phyloP scores from a whole-genome alignment of 2,329 filamentous ascomycete species.

The Microsporum audouinii region DNA sequence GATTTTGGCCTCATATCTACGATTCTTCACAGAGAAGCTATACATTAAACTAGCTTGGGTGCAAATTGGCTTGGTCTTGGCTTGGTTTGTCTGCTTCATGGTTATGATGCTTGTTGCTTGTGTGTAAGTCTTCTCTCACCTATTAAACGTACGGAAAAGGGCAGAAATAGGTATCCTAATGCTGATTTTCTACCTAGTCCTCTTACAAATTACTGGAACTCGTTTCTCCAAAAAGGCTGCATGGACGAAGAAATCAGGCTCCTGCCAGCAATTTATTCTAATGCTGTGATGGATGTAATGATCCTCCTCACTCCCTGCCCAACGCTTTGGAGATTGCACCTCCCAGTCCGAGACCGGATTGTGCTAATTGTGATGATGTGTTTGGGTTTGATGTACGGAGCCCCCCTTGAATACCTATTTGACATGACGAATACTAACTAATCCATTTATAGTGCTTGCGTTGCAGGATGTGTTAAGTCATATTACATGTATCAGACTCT shows the following conservation, averaged over 20 bases:
- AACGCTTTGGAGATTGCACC: slow-evolving; percentile 12
- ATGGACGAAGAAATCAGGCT: slow-evolving; percentile 9
- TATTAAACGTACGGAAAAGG: neutral
- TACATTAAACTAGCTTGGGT: slow-evolving; percentile 8
- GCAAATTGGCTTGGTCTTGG: slow-evolving; percentile 8
- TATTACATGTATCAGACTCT: slow-evolving; percentile 12
- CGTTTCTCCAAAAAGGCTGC: slow-evolving; percentile 4
- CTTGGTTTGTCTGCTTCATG: slow-evolving; percentile 14
- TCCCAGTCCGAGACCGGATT: slow-evolving; percentile 12
- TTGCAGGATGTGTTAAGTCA: slow-evolving; percentile 10
- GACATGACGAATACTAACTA: neutral
- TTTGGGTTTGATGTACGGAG: slow-evolving; percentile 13
- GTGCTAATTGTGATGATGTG: slow-evolving; percentile 14
- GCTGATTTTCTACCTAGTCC: slow-evolving; percentile 6
- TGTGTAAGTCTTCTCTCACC: slow-evolving; percentile 8
- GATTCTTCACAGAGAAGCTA: slow-evolving; percentile 8
- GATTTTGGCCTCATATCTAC: slow-evolving; percentile 14
- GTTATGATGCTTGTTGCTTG: slow-evolving; percentile 12
- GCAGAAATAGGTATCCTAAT: neutral
- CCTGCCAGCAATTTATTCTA: slow-evolving; percentile 9
- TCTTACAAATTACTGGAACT: slow-evolving; percentile 10
- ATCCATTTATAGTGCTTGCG: slow-evolving; percentile 9
- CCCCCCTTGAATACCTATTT: too few relatives aligned
- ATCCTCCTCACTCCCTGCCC: slow-evolving; percentile 14
- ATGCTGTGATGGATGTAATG: slow-evolving; percentile 14